Evolutionary conservation across 331 rosid genomes (phyloP), one percentile per base, ranked within the genome.

Genomic region (Phaseolus coccineus): DNA sequence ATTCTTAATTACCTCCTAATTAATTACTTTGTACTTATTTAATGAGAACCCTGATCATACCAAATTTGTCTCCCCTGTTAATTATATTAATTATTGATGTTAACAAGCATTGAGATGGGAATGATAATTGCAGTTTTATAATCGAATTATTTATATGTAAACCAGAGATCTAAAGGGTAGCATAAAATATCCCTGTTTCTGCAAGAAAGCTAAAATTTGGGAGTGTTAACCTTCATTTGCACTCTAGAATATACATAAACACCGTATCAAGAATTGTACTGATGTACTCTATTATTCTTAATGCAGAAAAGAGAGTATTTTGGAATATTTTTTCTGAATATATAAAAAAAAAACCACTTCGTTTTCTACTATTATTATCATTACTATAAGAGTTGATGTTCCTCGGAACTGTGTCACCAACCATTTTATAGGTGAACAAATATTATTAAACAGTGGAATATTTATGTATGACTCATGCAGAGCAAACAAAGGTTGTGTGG

Each of bases 241-340:
- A 52, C 81, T 67, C 77, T 56, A 68, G 81, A 76, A 78, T 80
- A 57, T 79, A 75, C 77, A 64, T 53, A 70, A 73, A 44, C 57
- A 22, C 37, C 19, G 76, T 78, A 76, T 75, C 19, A 77, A 71
- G 65, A 74, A 76, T 83, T 82, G 82, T 81, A 83, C 89, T 71
- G 62, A 71, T 80, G 84, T 78, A 84, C 88, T 62, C 35, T 85
- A 88, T 87, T 85, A 88, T 87, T 87, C 87, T 57, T 69, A 84
- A 71, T 40, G 50, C 69, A 74, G 77, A 46, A 73, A 76, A 83
- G 66, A 72, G 19, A 76, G 72, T 48, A 82, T 86, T 55, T 70
- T 57, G 71, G 94, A 86, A 87, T 86, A 86, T 86, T 78, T 84
- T 56, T 46, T 46, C 15, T 71, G 5, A 13, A 19, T 48, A 53